Percentiles rank a stretch among this genome's conserved stretches.
Conservation (phyloP, 2,329 filamentous ascomycete genomes). For the Clonostachys byssicola region DNA sequence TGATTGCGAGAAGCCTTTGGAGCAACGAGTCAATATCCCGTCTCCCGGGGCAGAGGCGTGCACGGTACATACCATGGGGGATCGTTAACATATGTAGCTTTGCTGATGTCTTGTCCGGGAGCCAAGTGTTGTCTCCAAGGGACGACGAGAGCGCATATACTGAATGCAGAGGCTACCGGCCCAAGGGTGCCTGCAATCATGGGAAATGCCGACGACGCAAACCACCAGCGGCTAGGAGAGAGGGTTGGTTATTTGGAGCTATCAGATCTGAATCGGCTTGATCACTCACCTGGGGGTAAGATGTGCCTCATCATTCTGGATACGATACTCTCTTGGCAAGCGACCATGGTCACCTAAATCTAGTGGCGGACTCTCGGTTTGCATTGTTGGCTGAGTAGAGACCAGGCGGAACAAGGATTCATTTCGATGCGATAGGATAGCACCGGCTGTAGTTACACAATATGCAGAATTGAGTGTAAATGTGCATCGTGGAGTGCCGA, state of each 20-base stretch:
- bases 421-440: no score
- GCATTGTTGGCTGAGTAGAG: no score
- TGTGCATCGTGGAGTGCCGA: no score
- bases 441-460: no score
- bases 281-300: conserved; percentile 36
- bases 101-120: conserved; percentile 38
- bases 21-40: neutral
- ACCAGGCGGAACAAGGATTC: no score
- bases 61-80: conserved; percentile 57
- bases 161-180: conserved; percentile 83
- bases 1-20: conserved; percentile 64
- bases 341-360: no score
- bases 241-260: no score
- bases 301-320: conserved; percentile 33
- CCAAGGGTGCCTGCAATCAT: conserved; percentile 81
- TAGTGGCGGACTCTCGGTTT: no score
- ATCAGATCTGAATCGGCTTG: no score
- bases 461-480: no score
- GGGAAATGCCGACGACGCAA: conserved; percentile 63
- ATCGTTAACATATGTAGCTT: conserved; percentile 55
- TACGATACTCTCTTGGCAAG: conserved; percentile 11
- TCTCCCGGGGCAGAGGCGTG: neutral
- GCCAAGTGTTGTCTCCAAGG: conserved; percentile 65
- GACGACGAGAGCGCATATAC: conserved; percentile 76
- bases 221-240: conserved; percentile 53